phyloP scores from a whole-genome alignment of 2,329 filamentous ascomycete species.

The Trichocomaceae sp. region DNA sequence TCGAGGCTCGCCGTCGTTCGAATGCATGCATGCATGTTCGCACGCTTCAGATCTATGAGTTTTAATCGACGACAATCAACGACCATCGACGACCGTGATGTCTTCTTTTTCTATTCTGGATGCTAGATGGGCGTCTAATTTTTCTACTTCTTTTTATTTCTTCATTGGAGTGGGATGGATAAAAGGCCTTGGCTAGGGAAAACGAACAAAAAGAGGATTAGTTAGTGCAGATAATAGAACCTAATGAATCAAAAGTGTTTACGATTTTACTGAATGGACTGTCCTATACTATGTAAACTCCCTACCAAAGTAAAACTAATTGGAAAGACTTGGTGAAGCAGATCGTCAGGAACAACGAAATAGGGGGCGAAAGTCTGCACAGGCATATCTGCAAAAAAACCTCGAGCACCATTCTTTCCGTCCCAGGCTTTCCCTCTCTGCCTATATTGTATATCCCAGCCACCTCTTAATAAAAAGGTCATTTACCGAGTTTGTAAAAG shows the following conservation, averaged over 20 bases:
- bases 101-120: background rate
- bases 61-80: background rate
- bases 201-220: background rate
- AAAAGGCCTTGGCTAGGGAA: background rate
- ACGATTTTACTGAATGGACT: background rate
- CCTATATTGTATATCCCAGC: background rate
- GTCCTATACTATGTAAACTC: background rate
- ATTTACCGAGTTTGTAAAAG: background rate
- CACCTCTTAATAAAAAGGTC: background rate
- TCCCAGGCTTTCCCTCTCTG: background rate
- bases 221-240: background rate
- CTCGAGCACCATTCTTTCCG: background rate
- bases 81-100: background rate
- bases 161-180: background rate
- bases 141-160: background rate
- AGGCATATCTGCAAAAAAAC: background rate
- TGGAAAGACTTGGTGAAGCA: background rate
- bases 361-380: background rate
- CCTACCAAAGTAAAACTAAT: background rate
- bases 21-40: background rate
- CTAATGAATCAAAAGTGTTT: background rate
- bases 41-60: background rate
- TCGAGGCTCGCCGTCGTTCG: background rate
- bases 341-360: background rate
- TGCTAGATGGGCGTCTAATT: constrained; percentile 5